Conservation (phyloP, 2,329 filamentous ascomycete genomes). For the Sporothrix humicola region DNA sequence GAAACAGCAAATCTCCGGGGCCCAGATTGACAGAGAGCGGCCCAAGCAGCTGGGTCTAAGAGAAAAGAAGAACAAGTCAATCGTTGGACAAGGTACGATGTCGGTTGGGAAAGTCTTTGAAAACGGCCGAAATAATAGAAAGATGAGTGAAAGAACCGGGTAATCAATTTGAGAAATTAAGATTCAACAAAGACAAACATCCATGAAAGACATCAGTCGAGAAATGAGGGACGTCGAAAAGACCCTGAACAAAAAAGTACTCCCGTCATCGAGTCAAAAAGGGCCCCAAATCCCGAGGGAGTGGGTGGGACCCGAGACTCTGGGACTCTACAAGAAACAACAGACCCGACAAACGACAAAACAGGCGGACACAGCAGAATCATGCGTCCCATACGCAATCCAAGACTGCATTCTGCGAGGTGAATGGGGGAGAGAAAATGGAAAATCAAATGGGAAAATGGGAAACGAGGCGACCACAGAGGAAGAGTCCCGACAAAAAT, state of each 20-base stretch:
- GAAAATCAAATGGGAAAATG: background rate
- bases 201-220: background rate
- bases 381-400: background rate
- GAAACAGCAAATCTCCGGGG: background rate
- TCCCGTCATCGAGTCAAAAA: background rate
- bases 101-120: background rate
- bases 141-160: background rate
- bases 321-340: background rate
- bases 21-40: background rate
- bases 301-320: constrained; percentile 25
- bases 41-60: background rate
- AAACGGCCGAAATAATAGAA: background rate
- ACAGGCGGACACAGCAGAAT: background rate
- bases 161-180: background rate
- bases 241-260: background rate
- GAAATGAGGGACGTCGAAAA: background rate
- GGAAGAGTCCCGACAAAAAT: background rate
- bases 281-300: constrained; percentile 9
- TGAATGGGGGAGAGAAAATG: background rate
- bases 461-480: constrained; percentile 10
- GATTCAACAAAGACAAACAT: background rate
- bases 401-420: background rate
- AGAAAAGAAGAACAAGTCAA: background rate
- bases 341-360: background rate
- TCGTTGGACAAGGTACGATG: background rate